Evolutionary conservation across 768 basidiomycete genomes (phyloP).

Genomic region (Collybia nuda): DNA sequence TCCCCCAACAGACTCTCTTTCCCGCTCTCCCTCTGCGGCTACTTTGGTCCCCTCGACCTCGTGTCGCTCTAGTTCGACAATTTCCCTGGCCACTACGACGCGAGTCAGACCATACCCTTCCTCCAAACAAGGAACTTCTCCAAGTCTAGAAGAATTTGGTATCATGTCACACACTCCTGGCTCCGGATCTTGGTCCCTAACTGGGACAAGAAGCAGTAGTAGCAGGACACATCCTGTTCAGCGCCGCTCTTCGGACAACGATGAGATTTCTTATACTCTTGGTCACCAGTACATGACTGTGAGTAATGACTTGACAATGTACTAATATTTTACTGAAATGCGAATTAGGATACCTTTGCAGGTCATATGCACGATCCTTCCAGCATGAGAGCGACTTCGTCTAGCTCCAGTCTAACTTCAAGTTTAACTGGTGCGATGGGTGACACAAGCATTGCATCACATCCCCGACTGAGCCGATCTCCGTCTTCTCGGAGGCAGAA

Average conservation of each 20-base stretch:
- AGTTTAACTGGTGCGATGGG: slow-evolving; percentile 67
- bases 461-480: slow-evolving; percentile 19
- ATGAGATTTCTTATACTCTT: slow-evolving; percentile 29
- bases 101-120: slow-evolving; percentile 38
- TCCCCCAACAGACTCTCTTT: slow-evolving; percentile 30
- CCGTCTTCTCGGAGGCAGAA: slow-evolving; percentile 9
- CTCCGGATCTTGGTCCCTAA: slow-evolving; percentile 30
- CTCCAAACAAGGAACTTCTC: slow-evolving; percentile 24
- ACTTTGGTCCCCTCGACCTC: slow-evolving; percentile 25
- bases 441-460: slow-evolving; percentile 36
- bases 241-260: slow-evolving; percentile 40
- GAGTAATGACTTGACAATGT: background rate
- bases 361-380: slow-evolving; percentile 22
- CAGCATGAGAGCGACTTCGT: slow-evolving; percentile 32
- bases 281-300: slow-evolving; percentile 13
- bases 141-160: slow-evolving; percentile 28
- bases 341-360: slow-evolving; percentile 27
- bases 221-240: slow-evolving; percentile 28
- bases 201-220: slow-evolving; percentile 27
- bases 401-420: slow-evolving; percentile 45
- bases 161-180: slow-evolving; percentile 35
- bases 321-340: background rate
- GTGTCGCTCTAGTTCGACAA: slow-evolving; percentile 28
- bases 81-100: slow-evolving; percentile 29
- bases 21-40: slow-evolving; percentile 13